Conservation (phyloP, 148 eudicot genomes). For the Tetragonia tetragonoides region DNA sequence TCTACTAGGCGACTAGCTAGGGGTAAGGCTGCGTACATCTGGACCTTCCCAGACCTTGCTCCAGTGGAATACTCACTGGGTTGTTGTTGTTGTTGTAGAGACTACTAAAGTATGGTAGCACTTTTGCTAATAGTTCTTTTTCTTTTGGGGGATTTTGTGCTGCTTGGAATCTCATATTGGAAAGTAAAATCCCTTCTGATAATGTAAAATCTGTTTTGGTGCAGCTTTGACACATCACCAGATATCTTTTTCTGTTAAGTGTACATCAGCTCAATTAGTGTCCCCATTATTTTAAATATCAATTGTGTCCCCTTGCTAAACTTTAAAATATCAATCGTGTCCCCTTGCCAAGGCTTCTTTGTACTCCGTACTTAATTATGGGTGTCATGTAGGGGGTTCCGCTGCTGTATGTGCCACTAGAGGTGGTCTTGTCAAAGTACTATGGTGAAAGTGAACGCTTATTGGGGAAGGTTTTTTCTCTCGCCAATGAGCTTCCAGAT, state of each 20-base stretch:
- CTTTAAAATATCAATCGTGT: too few relatives aligned
- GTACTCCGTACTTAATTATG: neutral
- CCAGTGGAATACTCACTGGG: too few relatives aligned
- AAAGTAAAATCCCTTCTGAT: too few relatives aligned
- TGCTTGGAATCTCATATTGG: neutral
- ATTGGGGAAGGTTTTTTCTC: constrained; percentile 85
- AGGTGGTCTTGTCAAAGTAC: constrained; percentile 86
- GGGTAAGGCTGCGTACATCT: too few relatives aligned
- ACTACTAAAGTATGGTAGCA: neutral
- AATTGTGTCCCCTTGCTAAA: neutral
- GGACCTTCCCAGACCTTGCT: too few relatives aligned
- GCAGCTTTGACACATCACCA: neutral
- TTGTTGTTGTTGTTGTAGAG: too few relatives aligned
- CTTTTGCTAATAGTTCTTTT: neutral
- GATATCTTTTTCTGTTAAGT: neutral
- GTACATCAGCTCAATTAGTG: neutral
- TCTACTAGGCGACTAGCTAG: too few relatives aligned
- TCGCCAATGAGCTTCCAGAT: constrained; percentile 85
- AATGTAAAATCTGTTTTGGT: neutral
- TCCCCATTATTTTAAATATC: too few relatives aligned
- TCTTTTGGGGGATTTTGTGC: neutral
- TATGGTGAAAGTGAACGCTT: constrained; percentile 97
- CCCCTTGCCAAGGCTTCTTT: constrained; percentile 3
- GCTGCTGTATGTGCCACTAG: constrained; percentile 83
- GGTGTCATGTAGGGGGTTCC: constrained; percentile 64